Conservation (phyloP, 768 basidiomycete genomes). For the Jaapia argillacea region DNA sequence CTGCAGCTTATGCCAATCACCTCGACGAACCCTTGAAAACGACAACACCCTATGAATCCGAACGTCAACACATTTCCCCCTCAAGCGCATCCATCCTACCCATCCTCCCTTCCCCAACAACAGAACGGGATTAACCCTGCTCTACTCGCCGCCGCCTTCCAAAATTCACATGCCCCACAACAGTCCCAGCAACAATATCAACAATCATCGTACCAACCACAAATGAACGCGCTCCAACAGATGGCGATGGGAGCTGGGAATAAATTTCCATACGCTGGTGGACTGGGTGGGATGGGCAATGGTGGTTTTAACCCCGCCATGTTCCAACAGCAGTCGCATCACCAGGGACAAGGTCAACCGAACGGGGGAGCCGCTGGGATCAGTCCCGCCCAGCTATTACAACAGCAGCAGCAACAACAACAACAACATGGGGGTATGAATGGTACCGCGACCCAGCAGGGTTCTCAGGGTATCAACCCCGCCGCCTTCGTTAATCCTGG, state of each 20-base stretch:
- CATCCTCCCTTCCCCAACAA: not conserved
- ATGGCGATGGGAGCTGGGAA: no score
- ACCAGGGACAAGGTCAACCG: slow-evolving; percentile 7
- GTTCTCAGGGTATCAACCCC: slow-evolving; percentile 5
- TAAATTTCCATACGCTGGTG: slow-evolving; percentile 2
- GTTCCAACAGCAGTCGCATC: slow-evolving; percentile 4
- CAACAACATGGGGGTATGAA: slow-evolving; percentile 6
- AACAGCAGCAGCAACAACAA: slow-evolving; percentile 9
- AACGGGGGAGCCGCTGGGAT: slow-evolving; percentile 12
- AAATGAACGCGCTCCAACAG: slow-evolving; percentile 13
- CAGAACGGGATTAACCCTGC: slow-evolving; percentile 9
- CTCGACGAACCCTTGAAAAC: no score
- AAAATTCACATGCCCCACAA: slow-evolving; percentile 4
- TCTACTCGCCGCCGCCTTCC: slow-evolving; percentile 9
- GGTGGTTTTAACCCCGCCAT: slow-evolving; percentile 10
- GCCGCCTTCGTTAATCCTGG: slow-evolving; percentile 6
- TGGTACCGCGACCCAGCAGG: no score
- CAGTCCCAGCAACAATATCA: no score
- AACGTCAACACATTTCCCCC: not conserved
- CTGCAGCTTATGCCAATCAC: no score
- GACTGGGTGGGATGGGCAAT: slow-evolving; percentile 12
- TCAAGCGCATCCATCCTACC: no score
- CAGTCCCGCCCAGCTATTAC: slow-evolving; percentile 16
- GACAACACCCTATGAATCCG: slow-evolving; percentile 1
- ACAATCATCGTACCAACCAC: no score